Evolutionary conservation across 164 flowering plant genomes (phyloP).

Genomic region (Saururus chinensis): DNA sequence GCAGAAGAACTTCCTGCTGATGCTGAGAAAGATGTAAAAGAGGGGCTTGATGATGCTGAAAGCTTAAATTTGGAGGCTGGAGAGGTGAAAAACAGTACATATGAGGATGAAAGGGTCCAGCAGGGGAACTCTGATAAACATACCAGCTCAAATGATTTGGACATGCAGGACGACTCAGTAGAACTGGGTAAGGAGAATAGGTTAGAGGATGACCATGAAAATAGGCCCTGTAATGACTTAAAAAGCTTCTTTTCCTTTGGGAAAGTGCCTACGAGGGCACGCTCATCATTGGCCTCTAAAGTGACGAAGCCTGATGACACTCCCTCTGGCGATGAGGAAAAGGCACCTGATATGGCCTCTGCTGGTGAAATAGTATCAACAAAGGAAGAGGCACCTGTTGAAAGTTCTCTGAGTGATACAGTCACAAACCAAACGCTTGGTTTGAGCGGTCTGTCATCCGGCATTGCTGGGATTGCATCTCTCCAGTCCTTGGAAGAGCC

Average conservation of each 20-base stretch:
- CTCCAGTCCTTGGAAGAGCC: conserved; percentile 19
- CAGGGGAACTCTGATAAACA: conserved; percentile 4
- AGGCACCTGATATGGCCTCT: neutral
- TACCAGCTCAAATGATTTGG: conserved; percentile 10
- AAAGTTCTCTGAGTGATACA: conserved; percentile 16
- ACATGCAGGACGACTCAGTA: conserved; percentile 8
- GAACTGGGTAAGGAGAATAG: conserved; percentile 3
- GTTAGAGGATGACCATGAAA: conserved; percentile 10
- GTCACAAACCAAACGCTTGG: conserved; percentile 15
- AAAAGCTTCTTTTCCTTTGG: conserved; percentile 33
- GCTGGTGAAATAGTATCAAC: conserved; percentile 12
- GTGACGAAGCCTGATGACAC: conserved; percentile 20
- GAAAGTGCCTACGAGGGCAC: conserved; percentile 55
- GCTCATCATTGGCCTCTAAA: conserved; percentile 38
- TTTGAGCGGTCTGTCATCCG: conserved; percentile 14
- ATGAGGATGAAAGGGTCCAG: conserved; percentile 22
- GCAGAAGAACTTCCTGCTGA: conserved; percentile 17
- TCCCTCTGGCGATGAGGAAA: conserved; percentile 18
- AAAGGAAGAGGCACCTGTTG: conserved; percentile 16
- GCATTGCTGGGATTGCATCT: conserved; percentile 12
- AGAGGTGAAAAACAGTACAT: conserved; percentile 17
- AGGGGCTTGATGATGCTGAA: conserved; percentile 23
- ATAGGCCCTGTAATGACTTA: conserved; percentile 31
- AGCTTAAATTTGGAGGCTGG: conserved; percentile 15
- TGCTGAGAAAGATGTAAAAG: conserved; percentile 21